Evolutionary conservation across 352 stramenopile species (phyloP).

Genomic region (Pythium plurisporium): DNA sequence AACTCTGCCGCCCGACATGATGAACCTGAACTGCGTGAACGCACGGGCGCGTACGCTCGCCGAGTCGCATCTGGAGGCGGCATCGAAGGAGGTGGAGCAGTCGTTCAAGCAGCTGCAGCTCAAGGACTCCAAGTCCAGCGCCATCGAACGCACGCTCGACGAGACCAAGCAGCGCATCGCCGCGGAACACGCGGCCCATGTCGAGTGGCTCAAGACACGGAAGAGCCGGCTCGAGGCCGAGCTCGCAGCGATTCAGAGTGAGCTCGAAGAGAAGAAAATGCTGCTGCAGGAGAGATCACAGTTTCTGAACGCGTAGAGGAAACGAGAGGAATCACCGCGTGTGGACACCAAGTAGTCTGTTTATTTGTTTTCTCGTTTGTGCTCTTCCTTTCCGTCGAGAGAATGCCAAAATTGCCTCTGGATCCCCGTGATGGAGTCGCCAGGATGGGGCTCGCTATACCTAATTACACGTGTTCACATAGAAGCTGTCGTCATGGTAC

Average conservation of each 20-base stretch:
- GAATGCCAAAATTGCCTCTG: conserved; percentile 7
- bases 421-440: neutral
- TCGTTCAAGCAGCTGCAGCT: conserved; percentile 54
- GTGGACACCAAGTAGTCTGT: too few species aligned
- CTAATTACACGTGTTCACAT: conserved; percentile 5
- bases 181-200: conserved; percentile 20
- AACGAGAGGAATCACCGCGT: too few species aligned
- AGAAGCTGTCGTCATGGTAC: neutral
- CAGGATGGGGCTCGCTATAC: neutral
- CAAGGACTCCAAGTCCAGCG: conserved; percentile 41
- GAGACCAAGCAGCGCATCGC: conserved; percentile 32
- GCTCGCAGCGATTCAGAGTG: conserved; percentile 36
- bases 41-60: conserved; percentile 41
- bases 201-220: conserved; percentile 50
- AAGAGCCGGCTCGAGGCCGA: conserved; percentile 47
- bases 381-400: neutral
- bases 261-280: conserved; percentile 54
- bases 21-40: conserved; percentile 72
- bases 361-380: conserved; percentile 1
- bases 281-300: conserved; percentile 41
- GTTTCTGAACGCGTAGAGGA: neutral
- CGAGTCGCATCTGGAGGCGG: conserved; percentile 64
- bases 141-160: conserved; percentile 29
- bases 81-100: conserved; percentile 58
- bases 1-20: too few species aligned